A percentile compares a stretch with the other conserved stretches of the same genome.
Conservation (phyloP, 305 asterid species). For the Euphrasia arctica region DNA sequence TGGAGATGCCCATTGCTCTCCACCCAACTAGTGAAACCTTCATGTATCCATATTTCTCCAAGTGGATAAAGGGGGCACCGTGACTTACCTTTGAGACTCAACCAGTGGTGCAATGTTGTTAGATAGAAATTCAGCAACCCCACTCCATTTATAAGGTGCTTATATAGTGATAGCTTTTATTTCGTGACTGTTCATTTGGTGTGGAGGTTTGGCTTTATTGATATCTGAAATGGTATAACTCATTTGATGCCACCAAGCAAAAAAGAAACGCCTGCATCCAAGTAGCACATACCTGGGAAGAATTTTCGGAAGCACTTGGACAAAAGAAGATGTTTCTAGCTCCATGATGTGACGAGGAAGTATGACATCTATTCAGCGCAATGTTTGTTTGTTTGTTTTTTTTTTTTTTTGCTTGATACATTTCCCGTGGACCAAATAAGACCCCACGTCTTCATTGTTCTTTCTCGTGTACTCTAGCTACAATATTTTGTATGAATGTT, state of each 20-base stretch:
- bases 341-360: constrained; percentile 88
- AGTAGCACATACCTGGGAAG: constrained; percentile 57
- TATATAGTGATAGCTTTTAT: constrained; percentile 11
- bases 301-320: constrained; percentile 54
- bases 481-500: no score
- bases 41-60: constrained; percentile 94
- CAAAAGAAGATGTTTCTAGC: constrained; percentile 71
- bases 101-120: constrained; percentile 98
- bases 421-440: no score
- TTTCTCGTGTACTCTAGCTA: no score
- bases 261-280: constrained; percentile 66
- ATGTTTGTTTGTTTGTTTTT: no score
- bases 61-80: constrained; percentile 98
- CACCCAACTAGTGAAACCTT: constrained; percentile 98
- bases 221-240: no score
- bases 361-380: no score
- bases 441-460: no score
- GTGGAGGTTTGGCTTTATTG: constrained; percentile 9
- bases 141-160: constrained; percentile 95
- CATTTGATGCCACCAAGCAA: constrained; percentile 57
- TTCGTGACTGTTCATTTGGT: constrained; percentile 4
- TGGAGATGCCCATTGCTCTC: constrained; percentile 95
- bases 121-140: constrained; percentile 99
- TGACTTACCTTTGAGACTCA: no score
- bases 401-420: no score